phyloP scores from a whole-genome alignment of 352 stramenopile genomes.

The Phytophthora kernoviae region DNA sequence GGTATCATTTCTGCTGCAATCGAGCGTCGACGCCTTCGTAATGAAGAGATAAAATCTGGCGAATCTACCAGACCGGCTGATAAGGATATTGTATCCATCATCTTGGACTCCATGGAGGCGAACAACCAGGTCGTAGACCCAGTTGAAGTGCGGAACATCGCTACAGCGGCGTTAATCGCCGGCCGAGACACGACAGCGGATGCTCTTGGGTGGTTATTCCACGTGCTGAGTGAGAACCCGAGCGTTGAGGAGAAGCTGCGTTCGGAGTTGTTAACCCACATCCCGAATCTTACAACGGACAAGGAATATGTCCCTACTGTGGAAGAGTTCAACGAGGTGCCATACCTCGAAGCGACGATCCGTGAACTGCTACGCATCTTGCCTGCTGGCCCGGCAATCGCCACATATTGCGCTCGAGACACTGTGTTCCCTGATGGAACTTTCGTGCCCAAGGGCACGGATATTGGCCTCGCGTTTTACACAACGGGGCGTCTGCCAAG shows the following conservation, averaged over 20 bases:
- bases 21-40: conserved; percentile 19
- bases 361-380: conserved; percentile 64
- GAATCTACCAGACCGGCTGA: not conserved
- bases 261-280: conserved; percentile 43
- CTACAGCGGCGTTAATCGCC: conserved; percentile 66
- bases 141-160: conserved; percentile 66
- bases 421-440: conserved; percentile 66
- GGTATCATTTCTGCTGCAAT: conserved; percentile 33
- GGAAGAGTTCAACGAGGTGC: conserved; percentile 46
- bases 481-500: conserved; percentile 47
- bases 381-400: conserved; percentile 54
- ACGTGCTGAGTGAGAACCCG: conserved; percentile 61
- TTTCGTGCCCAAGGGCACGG: conserved; percentile 46
- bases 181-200: conserved; percentile 74
- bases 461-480: conserved; percentile 53
- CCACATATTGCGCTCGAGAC: conserved; percentile 43
- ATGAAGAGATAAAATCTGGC: conserved; percentile 10
- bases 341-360: conserved; percentile 63
- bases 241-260: conserved; percentile 42
- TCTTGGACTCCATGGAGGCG: conserved; percentile 25
- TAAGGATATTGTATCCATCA: conserved; percentile 44
- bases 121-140: conserved; percentile 32
- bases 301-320: conserved; percentile 24
- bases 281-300: conserved; percentile 38
- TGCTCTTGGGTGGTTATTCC: conserved; percentile 69